These are phyloP conservation scores for Ceratopteris richardii DNA, from an alignment of 75 land plant species.

Conservation along the genomic window DNA sequence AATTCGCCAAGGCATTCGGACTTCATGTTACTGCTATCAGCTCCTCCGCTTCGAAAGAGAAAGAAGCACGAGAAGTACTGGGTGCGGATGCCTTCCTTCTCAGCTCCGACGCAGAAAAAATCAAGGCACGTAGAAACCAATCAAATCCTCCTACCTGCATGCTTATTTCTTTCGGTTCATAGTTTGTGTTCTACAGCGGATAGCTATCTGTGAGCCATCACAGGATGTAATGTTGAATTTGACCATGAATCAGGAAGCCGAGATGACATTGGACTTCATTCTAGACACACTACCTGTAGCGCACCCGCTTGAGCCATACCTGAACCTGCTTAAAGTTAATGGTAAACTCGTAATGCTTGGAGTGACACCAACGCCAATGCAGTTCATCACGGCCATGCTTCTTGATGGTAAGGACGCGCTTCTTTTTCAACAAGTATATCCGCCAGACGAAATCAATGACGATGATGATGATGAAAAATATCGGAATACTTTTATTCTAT, in stretches of 20 bases:
- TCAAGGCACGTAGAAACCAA: too few species aligned
- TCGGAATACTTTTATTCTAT: too few species aligned
- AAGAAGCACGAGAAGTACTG: slow-evolving; percentile 68
- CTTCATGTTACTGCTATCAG: slow-evolving; percentile 89
- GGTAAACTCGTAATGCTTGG: slow-evolving; percentile 65
- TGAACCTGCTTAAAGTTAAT: slow-evolving; percentile 48
- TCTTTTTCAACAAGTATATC: too few species aligned
- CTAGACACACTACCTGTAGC: slow-evolving; percentile 60
- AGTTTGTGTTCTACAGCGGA: too few species aligned
- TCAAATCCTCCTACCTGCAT: not conserved
- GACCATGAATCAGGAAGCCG: slow-evolving; percentile 30
- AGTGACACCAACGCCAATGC: slow-evolving; percentile 44
- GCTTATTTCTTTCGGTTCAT: too few species aligned
- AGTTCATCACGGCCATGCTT: slow-evolving; percentile 51
- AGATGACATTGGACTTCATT: slow-evolving; percentile 60
- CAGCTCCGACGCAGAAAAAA: slow-evolving; percentile 46
- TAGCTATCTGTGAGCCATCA: too few species aligned
- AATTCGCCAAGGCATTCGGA: slow-evolving; percentile 88
- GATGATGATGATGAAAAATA: too few species aligned
- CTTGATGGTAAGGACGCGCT: slow-evolving; percentile 64
- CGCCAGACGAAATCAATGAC: too few species aligned
- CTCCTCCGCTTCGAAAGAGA: slow-evolving; percentile 67
- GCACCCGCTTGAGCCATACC: slow-evolving; percentile 61
- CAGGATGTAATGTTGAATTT: too few species aligned
- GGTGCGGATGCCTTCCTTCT: slow-evolving; percentile 82